Evolutionary conservation across 352 stramenopile genomes (phyloP).

Genomic region (Saprolegnia diclina): DNA sequence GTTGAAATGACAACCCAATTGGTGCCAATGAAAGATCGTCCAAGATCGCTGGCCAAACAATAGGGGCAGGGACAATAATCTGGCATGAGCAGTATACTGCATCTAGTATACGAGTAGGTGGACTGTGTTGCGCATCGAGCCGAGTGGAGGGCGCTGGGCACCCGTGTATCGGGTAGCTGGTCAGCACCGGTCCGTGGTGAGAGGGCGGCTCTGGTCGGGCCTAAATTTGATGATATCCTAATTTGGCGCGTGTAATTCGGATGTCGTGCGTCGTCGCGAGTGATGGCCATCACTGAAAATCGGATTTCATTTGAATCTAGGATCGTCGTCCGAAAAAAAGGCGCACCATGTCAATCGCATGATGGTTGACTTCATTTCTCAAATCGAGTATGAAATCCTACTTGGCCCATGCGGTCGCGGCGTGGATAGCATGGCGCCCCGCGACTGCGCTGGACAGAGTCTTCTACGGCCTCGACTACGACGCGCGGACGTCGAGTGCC

Average conservation of each 20-base stretch:
- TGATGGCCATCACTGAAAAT: neutral
- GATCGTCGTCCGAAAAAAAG: neutral
- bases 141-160: neutral
- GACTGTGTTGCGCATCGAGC: neutral
- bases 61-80: neutral
- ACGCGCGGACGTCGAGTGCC: conserved; percentile 2
- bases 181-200: neutral
- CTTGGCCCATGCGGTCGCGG: neutral
- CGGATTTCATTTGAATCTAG: neutral
- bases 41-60: neutral
- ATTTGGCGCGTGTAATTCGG: neutral
- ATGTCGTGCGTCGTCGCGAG: neutral
- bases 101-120: neutral
- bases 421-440: neutral
- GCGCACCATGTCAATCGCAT: neutral
- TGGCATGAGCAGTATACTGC: neutral
- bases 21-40: conserved; percentile 10
- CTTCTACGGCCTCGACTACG: conserved; percentile 24
- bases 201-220: neutral
- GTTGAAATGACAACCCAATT: neutral
- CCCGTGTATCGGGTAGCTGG: neutral
- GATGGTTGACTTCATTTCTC: conserved; percentile 14
- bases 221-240: conserved; percentile 13
- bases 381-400: conserved; percentile 5
- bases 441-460: conserved; percentile 5